Evolutionary conservation across 768 basidiomycete genomes (phyloP).

Genomic region (Termitomyces heimii): DNA sequence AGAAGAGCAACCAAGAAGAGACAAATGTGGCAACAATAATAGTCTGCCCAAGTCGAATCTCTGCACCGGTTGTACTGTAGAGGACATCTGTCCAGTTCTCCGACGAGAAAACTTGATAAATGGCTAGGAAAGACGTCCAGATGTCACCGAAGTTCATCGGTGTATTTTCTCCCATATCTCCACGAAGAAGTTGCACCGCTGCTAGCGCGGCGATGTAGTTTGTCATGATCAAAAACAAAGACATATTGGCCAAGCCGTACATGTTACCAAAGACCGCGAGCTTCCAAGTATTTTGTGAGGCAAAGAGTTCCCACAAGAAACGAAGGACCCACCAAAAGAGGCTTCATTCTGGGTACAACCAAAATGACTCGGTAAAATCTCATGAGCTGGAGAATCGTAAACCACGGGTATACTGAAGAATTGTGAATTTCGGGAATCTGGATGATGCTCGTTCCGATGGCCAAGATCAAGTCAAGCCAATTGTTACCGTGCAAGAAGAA

Average conservation of each 20-base stretch:
- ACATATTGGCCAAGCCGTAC: conserved; percentile 88
- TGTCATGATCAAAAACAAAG: conserved; percentile 81
- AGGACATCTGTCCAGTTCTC: conserved; percentile 91
- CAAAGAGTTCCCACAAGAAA: neutral
- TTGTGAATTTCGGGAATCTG: conserved; percentile 75
- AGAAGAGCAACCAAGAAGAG: conserved; percentile 82
- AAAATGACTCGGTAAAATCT: conserved; percentile 92
- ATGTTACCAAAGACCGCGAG: conserved; percentile 88
- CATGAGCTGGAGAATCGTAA: conserved; percentile 80
- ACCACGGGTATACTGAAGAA: conserved; percentile 74
- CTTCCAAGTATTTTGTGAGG: conserved; percentile 28
- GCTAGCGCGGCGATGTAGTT: conserved; percentile 84
- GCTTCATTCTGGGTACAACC: conserved; percentile 86
- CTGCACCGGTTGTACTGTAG: conserved; percentile 56
- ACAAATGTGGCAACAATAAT: conserved; percentile 69
- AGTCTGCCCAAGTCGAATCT: conserved; percentile 61
- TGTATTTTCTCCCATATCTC: conserved; percentile 53
- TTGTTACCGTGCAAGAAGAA: conserved; percentile 69
- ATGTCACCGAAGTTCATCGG: conserved; percentile 76
- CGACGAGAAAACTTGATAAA: conserved; percentile 88
- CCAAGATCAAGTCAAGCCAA: conserved; percentile 71
- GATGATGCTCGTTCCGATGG: conserved; percentile 69
- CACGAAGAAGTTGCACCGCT: conserved; percentile 78
- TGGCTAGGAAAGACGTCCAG: conserved; percentile 78
- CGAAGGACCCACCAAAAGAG: conserved; percentile 55